A percentile compares a stretch with the other conserved stretches of the same genome.
Evolutionary conservation across 257 asterid species (phyloP).

Genomic region (Sherardia arvensis): DNA sequence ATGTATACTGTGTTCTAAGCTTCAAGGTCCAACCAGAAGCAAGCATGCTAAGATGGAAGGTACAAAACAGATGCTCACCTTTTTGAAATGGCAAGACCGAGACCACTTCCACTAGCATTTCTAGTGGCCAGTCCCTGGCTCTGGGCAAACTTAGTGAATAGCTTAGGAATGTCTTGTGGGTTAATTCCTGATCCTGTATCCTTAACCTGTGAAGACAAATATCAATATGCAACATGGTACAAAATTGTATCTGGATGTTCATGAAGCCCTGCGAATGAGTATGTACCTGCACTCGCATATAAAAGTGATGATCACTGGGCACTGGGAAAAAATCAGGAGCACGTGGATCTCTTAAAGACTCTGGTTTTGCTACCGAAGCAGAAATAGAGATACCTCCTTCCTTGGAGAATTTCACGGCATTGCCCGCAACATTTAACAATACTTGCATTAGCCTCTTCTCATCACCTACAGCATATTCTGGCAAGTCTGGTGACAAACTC

Average conservation of each 20-base stretch:
- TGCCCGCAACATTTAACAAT: conserved; percentile 76
- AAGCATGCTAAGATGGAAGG: background rate
- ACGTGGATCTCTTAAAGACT: conserved; percentile 61
- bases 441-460: conserved; percentile 90
- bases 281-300: conserved; percentile 81
- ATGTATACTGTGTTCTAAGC: background rate
- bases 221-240: background rate
- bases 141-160: conserved; percentile 84
- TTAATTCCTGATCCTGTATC: conserved; percentile 89
- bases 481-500: conserved; percentile 68
- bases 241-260: background rate
- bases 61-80: conserved; percentile 36
- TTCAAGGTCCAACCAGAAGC: background rate
- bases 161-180: conserved; percentile 78
- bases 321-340: conserved; percentile 72
- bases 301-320: conserved; percentile 72
- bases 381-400: conserved; percentile 76
- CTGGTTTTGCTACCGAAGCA: conserved; percentile 74
- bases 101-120: conserved; percentile 83
- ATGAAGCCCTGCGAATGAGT: conserved; percentile 1
- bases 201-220: conserved; percentile 50
- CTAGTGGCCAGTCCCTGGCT: conserved; percentile 56
- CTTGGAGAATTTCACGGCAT: conserved; percentile 91
- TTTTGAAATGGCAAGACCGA: conserved; percentile 91
- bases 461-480: conserved; percentile 77